Conservation (phyloP, 257 asterid genomes). For the Rauvolfia tetraphylla region DNA sequence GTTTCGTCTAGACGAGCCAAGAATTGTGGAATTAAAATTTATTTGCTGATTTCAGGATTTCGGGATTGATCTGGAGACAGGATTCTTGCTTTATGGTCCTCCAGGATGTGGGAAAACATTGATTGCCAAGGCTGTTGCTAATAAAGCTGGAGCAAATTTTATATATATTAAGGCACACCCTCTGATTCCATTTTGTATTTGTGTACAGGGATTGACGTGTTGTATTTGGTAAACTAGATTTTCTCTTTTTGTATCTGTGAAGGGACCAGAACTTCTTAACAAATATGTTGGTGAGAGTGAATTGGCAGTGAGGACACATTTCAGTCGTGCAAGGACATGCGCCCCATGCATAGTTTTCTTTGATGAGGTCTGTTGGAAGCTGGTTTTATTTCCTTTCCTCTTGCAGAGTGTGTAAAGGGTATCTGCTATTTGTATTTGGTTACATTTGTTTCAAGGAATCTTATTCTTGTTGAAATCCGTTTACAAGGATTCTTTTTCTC, state of each 20-base stretch:
- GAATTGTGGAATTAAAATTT: neutral
- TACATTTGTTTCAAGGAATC: neutral
- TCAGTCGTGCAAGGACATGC: slow-evolving; percentile 89
- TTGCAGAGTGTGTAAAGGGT: neutral
- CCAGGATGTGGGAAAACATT: slow-evolving; percentile 98
- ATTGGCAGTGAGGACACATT: slow-evolving; percentile 67
- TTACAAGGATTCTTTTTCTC: neutral
- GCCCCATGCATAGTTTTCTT: slow-evolving; percentile 94
- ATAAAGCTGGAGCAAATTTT: slow-evolving; percentile 87
- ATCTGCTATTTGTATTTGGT: neutral
- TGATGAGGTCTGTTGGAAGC: slow-evolving; percentile 57
- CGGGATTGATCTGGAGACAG: slow-evolving; percentile 61
- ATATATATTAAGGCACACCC: slow-evolving; percentile 73
- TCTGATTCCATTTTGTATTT: slow-evolving; percentile 10
- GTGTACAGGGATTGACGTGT: neutral
- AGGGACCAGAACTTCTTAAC: slow-evolving; percentile 91
- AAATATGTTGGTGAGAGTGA: slow-evolving; percentile 98
- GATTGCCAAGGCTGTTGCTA: slow-evolving; percentile 96
- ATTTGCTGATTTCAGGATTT: slow-evolving; percentile 41
- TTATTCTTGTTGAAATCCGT: neutral
- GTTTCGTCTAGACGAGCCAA: neutral
- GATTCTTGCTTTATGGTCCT: slow-evolving; percentile 93
- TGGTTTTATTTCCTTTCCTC: neutral
- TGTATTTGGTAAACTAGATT: neutral
- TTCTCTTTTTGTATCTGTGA: slow-evolving; percentile 19